Evolutionary conservation across 352 stramenopile species (phyloP).

Genomic region (Lagenidium giganteum): DNA sequence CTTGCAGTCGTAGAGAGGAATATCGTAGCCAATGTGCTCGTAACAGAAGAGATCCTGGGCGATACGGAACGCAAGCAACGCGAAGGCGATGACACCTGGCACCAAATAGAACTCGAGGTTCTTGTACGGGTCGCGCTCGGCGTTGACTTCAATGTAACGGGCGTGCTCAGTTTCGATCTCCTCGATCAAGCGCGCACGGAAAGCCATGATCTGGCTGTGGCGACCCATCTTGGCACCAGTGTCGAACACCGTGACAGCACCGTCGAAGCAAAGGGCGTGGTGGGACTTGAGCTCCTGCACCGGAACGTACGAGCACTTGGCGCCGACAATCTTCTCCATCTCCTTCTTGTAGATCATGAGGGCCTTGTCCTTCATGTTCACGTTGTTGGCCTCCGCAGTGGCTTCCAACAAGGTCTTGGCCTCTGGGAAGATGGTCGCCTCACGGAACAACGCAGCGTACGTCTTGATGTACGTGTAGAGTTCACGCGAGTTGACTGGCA

Average conservation of each 20-base stretch:
- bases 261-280: slow-evolving; percentile 79
- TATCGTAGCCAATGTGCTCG: slow-evolving; percentile 78
- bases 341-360: slow-evolving; percentile 89
- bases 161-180: slow-evolving; percentile 89
- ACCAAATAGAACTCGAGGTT: slow-evolving; percentile 93
- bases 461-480: slow-evolving; percentile 95
- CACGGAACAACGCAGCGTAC: slow-evolving; percentile 95
- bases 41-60: slow-evolving; percentile 81
- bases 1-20: slow-evolving; percentile 89
- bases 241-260: slow-evolving; percentile 89
- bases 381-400: slow-evolving; percentile 97
- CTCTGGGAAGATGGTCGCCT: slow-evolving; percentile 95
- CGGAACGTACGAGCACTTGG: slow-evolving; percentile 84
- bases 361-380: slow-evolving; percentile 88
- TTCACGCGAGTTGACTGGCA: slow-evolving; percentile 91
- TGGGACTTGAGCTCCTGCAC: slow-evolving; percentile 87
- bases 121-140: slow-evolving; percentile 93
- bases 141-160: slow-evolving; percentile 93
- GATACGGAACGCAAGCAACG: slow-evolving; percentile 88
- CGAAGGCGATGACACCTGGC: slow-evolving; percentile 84
- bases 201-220: slow-evolving; percentile 86
- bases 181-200: slow-evolving; percentile 71
- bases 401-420: slow-evolving; percentile 97
- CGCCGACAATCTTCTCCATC: slow-evolving; percentile 90
- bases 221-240: slow-evolving; percentile 94